These are phyloP conservation scores for Scleroderma bovista DNA, from an alignment of 768 basidiomycete genomes.

Conservation along the genomic window DNA sequence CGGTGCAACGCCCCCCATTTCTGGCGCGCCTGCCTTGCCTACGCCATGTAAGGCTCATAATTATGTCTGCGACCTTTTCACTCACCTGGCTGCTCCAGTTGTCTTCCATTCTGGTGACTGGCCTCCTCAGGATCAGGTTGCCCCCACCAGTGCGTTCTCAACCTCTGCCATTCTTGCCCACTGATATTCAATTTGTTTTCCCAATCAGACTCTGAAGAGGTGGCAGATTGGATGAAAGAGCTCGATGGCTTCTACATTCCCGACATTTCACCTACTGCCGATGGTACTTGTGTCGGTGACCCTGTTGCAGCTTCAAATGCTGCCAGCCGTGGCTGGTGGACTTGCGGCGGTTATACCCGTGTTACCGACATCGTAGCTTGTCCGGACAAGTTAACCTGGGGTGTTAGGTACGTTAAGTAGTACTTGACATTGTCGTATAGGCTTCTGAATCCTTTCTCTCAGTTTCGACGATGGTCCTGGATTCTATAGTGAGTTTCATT, in stretches of 20 bases:
- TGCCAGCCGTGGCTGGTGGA: slow-evolving; percentile 81
- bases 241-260: slow-evolving; percentile 70
- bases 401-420: slow-evolving; percentile 43
- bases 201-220: slow-evolving; percentile 51
- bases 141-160: slow-evolving; percentile 47
- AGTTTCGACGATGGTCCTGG: slow-evolving; percentile 88
- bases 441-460: slow-evolving; percentile 4
- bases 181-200: neutral
- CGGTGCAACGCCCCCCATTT: slow-evolving; percentile 56
- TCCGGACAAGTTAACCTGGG: slow-evolving; percentile 68
- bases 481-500: slow-evolving; percentile 60
- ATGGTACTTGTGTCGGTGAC: slow-evolving; percentile 66
- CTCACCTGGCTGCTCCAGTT: slow-evolving; percentile 31
- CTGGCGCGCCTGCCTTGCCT: slow-evolving; percentile 65
- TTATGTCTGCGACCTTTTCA: neutral
- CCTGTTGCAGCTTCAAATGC: slow-evolving; percentile 51
- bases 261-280: slow-evolving; percentile 49
- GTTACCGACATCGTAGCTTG: slow-evolving; percentile 58
- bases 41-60: slow-evolving; percentile 42
- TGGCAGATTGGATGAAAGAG: slow-evolving; percentile 72
- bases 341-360: slow-evolving; percentile 71
- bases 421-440: neutral
- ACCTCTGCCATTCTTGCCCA: neutral
- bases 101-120: slow-evolving; percentile 44
- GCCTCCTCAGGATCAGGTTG: slow-evolving; percentile 58